Evolutionary conservation across 208 protist species (phyloP), one percentile per base, ranked within the genome.

Genomic region (Naegleria lovaniensis): DNA sequence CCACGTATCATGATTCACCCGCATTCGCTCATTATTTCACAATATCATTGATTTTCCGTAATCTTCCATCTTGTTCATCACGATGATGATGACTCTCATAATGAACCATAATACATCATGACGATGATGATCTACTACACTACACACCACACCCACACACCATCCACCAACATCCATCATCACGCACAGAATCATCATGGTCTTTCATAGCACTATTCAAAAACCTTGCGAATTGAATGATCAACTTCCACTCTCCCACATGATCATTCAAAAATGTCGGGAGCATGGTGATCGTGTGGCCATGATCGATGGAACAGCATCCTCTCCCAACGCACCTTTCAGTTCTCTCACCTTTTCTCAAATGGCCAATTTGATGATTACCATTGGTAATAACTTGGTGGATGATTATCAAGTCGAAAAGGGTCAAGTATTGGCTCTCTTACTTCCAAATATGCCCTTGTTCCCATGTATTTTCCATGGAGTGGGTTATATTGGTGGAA

Each of bases 401-500:
- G 55, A 67, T 67, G 0, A 22, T 1, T 67, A 29, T 67, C 11
- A 67, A 29, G 22, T 67, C 22, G 22, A 85, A 43, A 85, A 85
- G 22, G 84, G 84, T 33, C 5, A 88, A 38, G 84, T 88, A 5
- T 15, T 88, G 0, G 84, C 29, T 58, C 15, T 88, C 0, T 19
- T 88, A 16, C 6, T 88, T 5, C 84, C 84, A 33, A 88, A 88
- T 38, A 19, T 39, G 6, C 84, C 84, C 38, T 38, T 48, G 22
- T 58, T 39, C 4, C 36, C 84, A 39, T 36, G 9, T 38, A 58
- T 88, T 16, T 88, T 88, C 7, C 41, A 58, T 88, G 84, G 84
- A 58, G 29, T 38, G 5, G 13, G 13, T 58, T n/a, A 33, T 38
- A 38, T 43, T 58, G 92, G 93, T 38, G 92, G 88, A 38, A 55